Base-by-base conservation (phyloP, 352 stramenopile species). In the Phytophthora brassicae region DNA sequence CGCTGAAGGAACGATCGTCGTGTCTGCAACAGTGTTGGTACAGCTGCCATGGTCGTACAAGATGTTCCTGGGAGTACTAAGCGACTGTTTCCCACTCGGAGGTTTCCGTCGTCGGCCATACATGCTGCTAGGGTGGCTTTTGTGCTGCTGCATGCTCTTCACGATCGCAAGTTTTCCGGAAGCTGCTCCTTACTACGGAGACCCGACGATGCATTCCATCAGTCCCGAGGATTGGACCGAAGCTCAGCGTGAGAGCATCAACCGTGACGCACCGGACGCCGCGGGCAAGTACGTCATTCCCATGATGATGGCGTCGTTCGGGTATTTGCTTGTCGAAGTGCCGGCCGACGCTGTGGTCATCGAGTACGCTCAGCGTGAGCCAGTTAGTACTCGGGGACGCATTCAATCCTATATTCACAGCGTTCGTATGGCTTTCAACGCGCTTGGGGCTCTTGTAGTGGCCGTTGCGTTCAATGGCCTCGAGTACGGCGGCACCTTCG, bases 301-400 rank as follows among this genome's bases (percentile, higher is more conserved):
- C 14, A 89, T 90, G 80, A 89, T 88, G 81, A 62, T 90, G 23
- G 73, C 78, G n/a, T 63, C 79, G 0, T 84, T 90, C 45, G 80
- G 83, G 9, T 92, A 84, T 60, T 55, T 92, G 12, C 38, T 89
- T 19, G 58, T 73, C 3, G 78, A 92, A 26, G 79, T 88, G 7
- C 64, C 80, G 2, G 70, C 78, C 2, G 82, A 92, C 24, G 79
- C 85, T 0, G 69, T 90, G 26, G 70, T 84, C 5, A 81, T 93
- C 9, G 79, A 90, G 64, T 72, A 77, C 38, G 67, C 77, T 48
- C 68, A 89, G 60, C 68, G 77, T 20, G 79, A 92, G 43, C 79
- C 74, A 0, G 39, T 71, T 1, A 69, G 68, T 11, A 79, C 69
- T 14, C 70, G 82, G 17, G 80, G 80, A 3, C 74, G 68, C 2